A percentile compares a stretch with the other conserved stretches of the same genome.
Conservation (phyloP, 306 rosid genomes). For the Ceratonia siliqua region DNA sequence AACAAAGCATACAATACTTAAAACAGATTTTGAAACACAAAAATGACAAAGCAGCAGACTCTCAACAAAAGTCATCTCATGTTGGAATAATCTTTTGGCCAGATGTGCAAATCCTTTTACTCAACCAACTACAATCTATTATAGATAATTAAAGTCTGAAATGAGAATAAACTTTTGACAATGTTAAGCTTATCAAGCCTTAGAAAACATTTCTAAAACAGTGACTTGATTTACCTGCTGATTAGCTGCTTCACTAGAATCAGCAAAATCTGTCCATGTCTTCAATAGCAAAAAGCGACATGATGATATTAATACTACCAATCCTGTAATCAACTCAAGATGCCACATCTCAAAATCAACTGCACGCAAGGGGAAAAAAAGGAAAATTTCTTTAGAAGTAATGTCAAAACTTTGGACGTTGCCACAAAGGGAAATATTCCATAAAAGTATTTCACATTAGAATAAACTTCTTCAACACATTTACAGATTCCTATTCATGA, state of each 20-base stretch:
- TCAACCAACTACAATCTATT: slow-evolving; percentile 9
- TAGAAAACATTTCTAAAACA: slow-evolving; percentile 20
- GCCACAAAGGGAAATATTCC: not conserved
- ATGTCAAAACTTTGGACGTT: slow-evolving; percentile 2
- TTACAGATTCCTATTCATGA: slow-evolving; percentile 2
- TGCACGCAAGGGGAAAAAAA: slow-evolving; percentile 39
- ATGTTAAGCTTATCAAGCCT: slow-evolving; percentile 8
- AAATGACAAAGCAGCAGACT: slow-evolving; percentile 29
- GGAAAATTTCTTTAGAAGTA: slow-evolving; percentile 12
- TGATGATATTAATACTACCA: slow-evolving; percentile 68
- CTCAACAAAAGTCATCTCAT: slow-evolving; percentile 7
- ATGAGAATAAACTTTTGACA: slow-evolving; percentile 7
- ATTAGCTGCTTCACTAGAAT: slow-evolving; percentile 91
- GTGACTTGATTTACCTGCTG: slow-evolving; percentile 62
- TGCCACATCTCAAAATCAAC: slow-evolving; percentile 93
- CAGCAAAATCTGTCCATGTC: slow-evolving; percentile 83
- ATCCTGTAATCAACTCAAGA: slow-evolving; percentile 83
- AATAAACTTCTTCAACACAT: not conserved
- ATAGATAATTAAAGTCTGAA: slow-evolving; percentile 6
- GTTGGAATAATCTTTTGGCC: not conserved
- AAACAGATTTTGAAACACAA: not conserved
- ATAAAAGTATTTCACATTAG: not conserved
- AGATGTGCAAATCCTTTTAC: not conserved
- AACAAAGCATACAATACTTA: slow-evolving; percentile 21
- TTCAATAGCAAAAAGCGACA: slow-evolving; percentile 70